phyloP scores from a whole-genome alignment of 345 rosid species.

The Kernera saxatilis region DNA sequence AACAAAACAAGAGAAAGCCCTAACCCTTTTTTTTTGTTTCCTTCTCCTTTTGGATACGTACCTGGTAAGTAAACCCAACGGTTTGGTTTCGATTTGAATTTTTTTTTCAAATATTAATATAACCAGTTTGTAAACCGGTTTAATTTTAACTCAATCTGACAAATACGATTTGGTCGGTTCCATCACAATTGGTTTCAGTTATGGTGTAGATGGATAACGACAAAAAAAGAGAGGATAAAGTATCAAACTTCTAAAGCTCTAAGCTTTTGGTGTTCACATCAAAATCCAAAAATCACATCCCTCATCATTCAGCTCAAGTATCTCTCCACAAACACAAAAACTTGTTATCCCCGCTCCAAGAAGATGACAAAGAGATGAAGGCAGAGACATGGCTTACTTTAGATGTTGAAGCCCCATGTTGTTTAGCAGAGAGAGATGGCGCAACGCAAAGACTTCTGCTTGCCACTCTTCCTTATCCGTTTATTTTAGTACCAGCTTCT shows the following conservation, averaged over 20 bases:
- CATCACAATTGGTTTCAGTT: background rate
- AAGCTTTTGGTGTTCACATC: background rate
- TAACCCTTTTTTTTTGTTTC: too few relatives aligned
- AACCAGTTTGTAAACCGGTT: too few relatives aligned
- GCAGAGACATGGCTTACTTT: conserved; percentile 35
- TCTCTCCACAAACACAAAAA: conserved; percentile 40
- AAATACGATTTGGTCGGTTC: background rate
- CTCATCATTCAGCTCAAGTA: background rate
- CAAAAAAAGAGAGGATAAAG: background rate
- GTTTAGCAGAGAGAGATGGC: conserved; percentile 55
- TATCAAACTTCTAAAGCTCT: background rate
- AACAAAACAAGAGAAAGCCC: too few relatives aligned
- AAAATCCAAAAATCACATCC: background rate
- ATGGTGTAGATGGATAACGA: too few relatives aligned
- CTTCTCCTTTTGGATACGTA: too few relatives aligned
- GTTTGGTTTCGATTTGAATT: too few relatives aligned
- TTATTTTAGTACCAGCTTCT: conserved; percentile 63
- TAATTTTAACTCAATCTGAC: background rate
- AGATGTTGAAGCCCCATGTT: too few relatives aligned
- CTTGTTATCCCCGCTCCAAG: background rate
- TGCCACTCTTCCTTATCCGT: conserved; percentile 70
- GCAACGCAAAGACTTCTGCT: conserved; percentile 49
- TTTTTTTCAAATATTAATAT: too few relatives aligned
- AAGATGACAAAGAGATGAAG: background rate
- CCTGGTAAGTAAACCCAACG: too few relatives aligned